Evolutionary conservation across 2,329 filamentous ascomycete species (phyloP).

Genomic region (Neoarthrinium moseri): DNA sequence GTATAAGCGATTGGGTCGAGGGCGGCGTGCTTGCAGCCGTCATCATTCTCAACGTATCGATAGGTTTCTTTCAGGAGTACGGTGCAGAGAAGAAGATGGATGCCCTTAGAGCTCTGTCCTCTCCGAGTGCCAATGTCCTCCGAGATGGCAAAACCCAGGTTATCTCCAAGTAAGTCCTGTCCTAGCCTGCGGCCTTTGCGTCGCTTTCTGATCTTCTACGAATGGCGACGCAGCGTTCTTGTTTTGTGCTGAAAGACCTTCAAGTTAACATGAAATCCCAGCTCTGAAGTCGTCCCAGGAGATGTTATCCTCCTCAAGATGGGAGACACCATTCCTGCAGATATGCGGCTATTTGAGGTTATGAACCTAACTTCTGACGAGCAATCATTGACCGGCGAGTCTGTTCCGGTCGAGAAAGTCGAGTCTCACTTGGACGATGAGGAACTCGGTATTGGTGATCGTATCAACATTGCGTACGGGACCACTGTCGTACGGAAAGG

Average conservation of each 20-base stretch:
- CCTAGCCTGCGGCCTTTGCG: no score
- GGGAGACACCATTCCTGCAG: constrained; percentile 74
- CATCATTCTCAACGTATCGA: constrained; percentile 67
- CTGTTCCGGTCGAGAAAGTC: constrained; percentile 68
- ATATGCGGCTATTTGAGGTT: constrained; percentile 66
- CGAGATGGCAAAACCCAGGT: constrained; percentile 58
- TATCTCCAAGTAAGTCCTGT: no score
- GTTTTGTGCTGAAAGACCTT: no score
- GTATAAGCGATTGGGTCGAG: constrained; percentile 66
- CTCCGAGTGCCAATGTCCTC: constrained; percentile 61
- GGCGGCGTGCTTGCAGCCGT: constrained; percentile 66
- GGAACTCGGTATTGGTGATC: constrained; percentile 66
- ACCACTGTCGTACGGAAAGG: constrained; percentile 73
- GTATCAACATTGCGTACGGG: constrained; percentile 73
- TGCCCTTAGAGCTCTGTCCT: constrained; percentile 58
- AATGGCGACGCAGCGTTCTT: no score
- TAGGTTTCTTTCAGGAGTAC: constrained; percentile 66
- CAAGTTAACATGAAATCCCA: no score
- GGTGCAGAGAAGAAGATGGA: constrained; percentile 68
- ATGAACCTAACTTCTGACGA: constrained; percentile 83
- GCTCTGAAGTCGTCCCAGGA: constrained; percentile 74
- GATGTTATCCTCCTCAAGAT: constrained; percentile 67
- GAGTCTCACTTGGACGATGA: constrained; percentile 51
- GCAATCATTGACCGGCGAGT: constrained; percentile 74
- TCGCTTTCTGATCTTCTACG: constrained; percentile 19